phyloP scores from a whole-genome alignment of 1,284 basidiomycete genomes.

The Ustilago esculenta region DNA sequence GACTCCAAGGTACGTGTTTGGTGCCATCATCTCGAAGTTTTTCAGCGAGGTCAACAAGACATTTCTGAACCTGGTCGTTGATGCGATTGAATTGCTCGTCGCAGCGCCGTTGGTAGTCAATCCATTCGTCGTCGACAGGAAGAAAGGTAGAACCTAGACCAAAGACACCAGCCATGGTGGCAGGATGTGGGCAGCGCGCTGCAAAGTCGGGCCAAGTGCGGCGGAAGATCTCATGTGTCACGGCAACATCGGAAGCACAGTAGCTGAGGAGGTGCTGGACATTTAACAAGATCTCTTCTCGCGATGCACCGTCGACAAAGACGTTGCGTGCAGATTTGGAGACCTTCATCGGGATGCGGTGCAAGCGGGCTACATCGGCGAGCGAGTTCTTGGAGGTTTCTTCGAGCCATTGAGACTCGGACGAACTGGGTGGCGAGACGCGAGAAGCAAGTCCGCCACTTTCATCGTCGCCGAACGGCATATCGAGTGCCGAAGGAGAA shows the following conservation, averaged over 20 bases:
- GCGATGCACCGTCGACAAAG: slow-evolving; percentile 73
- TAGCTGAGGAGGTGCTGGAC: slow-evolving; percentile 85
- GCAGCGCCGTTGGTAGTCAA: slow-evolving; percentile 79
- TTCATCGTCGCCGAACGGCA: slow-evolving; percentile 44
- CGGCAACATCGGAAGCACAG: slow-evolving; percentile 84
- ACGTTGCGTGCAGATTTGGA: slow-evolving; percentile 83
- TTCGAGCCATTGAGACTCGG: slow-evolving; percentile 78
- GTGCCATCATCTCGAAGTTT: slow-evolving; percentile 67
- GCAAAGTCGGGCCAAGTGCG: slow-evolving; percentile 87
- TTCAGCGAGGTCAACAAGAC: slow-evolving; percentile 77
- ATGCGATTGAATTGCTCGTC: slow-evolving; percentile 82
- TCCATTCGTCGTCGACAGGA: slow-evolving; percentile 89
- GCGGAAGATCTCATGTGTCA: slow-evolving; percentile 84
- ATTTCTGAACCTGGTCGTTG: slow-evolving; percentile 77
- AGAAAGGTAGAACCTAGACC: slow-evolving; percentile 92
- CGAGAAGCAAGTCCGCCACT: slow-evolving; percentile 34
- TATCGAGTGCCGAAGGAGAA: slow-evolving; percentile 27
- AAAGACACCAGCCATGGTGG: slow-evolving; percentile 88
- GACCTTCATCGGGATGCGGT: slow-evolving; percentile 79
- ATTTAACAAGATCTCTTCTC: slow-evolving; percentile 76
- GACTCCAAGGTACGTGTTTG: slow-evolving; percentile 51
- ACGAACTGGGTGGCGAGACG: slow-evolving; percentile 6
- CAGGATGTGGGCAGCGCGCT: slow-evolving; percentile 86
- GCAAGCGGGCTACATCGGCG: slow-evolving; percentile 87
- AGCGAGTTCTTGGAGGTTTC: slow-evolving; percentile 91